Evolutionary conservation across 495 filamentous ascomycete genomes (phyloP).

Genomic region (Xylaria acuta): DNA sequence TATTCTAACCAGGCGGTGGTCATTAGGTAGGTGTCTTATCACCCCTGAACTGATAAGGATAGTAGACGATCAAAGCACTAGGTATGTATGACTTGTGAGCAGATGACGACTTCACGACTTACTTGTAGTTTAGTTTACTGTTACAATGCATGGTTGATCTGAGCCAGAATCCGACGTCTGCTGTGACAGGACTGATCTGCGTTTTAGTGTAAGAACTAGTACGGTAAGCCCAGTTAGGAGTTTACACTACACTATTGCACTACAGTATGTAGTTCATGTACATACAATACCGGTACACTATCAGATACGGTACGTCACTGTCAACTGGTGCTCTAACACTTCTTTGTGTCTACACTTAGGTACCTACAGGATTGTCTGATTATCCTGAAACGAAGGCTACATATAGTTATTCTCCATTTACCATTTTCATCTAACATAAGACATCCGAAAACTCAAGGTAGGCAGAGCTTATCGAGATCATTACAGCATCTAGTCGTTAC

Average conservation of each 20-base stretch:
- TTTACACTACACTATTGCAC: not conserved
- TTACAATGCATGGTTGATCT: slow-evolving; percentile 14
- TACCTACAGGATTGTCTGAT: not conserved
- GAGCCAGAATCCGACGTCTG: not conserved
- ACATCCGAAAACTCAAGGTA: not conserved
- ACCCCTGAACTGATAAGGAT: not conserved
- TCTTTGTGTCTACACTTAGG: not conserved
- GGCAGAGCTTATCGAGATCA: not conserved
- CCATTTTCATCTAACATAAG: not conserved
- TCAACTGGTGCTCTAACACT: not conserved
- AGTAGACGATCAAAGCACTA: not conserved
- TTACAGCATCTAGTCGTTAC: not conserved
- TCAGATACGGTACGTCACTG: not conserved
- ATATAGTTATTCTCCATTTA: not conserved
- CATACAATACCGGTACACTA: not conserved
- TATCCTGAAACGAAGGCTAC: not conserved
- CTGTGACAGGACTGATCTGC: not conserved
- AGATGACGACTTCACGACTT: slow-evolving; percentile 5
- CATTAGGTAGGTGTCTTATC: not conserved
- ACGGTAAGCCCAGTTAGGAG: not conserved
- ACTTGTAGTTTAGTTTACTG: slow-evolving; percentile 1
- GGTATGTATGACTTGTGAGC: slow-evolving; percentile 4
- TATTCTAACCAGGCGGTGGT: not conserved
- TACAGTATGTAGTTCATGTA: not conserved
- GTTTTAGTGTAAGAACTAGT: not conserved